Evolutionary conservation across 2,329 filamentous ascomycete genomes (phyloP), one percentile per base, ranked within the genome.

Genomic region (Hypoxylon sp.): DNA sequence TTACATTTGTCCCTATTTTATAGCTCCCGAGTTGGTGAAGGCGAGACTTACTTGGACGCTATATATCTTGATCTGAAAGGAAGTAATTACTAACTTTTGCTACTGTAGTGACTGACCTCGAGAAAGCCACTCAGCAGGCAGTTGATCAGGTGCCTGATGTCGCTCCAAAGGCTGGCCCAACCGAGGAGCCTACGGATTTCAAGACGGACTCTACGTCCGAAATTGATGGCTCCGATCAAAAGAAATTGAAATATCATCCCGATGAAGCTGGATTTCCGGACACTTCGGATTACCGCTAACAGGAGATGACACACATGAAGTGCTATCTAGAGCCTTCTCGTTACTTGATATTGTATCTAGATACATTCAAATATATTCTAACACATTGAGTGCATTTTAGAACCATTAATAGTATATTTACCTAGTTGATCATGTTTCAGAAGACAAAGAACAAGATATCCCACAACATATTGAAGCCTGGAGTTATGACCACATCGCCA

Each of bases 101-200:
- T 44, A 37, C 21, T 58, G 13, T 15, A 67, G 50, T 75, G 52
- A 51, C 67, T 1, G 44, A 74, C 13, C 42, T 51, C 17, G 44
- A 69, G 15, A 52, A 68, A 46, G 72, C 68, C 5, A 65, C 44
- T 7, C 46, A 68, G 13, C 65, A 51, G 2, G 29, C 64, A 10
- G 17, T 10, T 1, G 53, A 27, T 3, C 42, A 54, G 3, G 37
- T 58, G 3, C 3, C 7, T 0, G 31, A 42, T 32, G 21, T 17
- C 7, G 15, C 19, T 7, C 31, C 3, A 19, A 21, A 32, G n/a
- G 32, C 15, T 24, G 27, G 46, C 5, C 6, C 21, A 7, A 11
- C 17, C 13, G 15, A 32, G 17, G 24, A 62, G 19, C 2, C 35
- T 15, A 15, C 6, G 1, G n/a, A 35, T 19, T 17, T 19, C 6